A percentile compares a stretch with the other conserved stretches of the same genome.
phyloP scores from a whole-genome alignment of 176 grass and related monocot species.

The Calamus simplicifolius region DNA sequence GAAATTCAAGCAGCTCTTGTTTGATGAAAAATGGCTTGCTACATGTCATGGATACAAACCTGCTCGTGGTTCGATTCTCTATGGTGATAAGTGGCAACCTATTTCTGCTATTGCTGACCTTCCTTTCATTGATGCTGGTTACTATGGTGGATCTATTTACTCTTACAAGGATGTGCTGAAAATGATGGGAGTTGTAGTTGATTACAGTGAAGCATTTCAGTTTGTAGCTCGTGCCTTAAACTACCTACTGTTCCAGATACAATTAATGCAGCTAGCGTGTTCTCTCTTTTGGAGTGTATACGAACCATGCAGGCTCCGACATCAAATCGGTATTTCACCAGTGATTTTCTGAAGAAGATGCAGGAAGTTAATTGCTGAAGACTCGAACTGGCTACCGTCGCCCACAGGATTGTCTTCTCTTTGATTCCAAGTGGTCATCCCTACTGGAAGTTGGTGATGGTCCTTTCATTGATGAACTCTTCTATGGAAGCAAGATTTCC shows the following conservation, averaged over 20 bases:
- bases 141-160: constrained; percentile 31
- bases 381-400: constrained; percentile 39
- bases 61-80: constrained; percentile 32
- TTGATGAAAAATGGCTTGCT: constrained; percentile 35
- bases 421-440: constrained; percentile 31
- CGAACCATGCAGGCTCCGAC: background rate
- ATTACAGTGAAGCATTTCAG: constrained; percentile 11
- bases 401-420: constrained; percentile 45
- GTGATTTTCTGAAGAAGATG: constrained; percentile 28
- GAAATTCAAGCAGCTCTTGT: background rate
- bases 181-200: constrained; percentile 37
- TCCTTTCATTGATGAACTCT: constrained; percentile 64
- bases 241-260: no score
- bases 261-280: no score
- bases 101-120: constrained; percentile 40
- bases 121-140: constrained; percentile 42
- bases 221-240: no score
- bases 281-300: constrained; percentile 34
- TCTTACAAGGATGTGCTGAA: constrained; percentile 48
- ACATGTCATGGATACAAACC: constrained; percentile 42
- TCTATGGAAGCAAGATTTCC: constrained; percentile 36
- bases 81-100: constrained; percentile 24
- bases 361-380: constrained; percentile 36
- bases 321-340: background rate
- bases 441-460: constrained; percentile 31